Conservation (phyloP, 139 green algal genomes). For the Zygnema circumcarinatum region DNA sequence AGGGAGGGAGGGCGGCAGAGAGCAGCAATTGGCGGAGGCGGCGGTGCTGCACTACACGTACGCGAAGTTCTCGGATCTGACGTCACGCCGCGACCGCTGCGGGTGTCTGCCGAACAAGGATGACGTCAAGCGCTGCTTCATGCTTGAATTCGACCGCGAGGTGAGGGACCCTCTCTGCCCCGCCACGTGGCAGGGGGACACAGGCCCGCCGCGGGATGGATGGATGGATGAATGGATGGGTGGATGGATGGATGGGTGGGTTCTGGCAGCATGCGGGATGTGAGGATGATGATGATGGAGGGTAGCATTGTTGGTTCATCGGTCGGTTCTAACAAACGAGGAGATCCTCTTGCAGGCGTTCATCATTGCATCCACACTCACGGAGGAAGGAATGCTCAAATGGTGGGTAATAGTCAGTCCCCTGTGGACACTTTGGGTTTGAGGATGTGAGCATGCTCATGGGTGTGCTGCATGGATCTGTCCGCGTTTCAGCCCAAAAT, state of each 20-base stretch:
- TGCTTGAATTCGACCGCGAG: constrained; percentile 82
- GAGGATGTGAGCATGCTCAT: too few species aligned
- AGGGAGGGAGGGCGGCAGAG: too few species aligned
- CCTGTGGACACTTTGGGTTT: too few species aligned
- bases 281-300: constrained; percentile 11
- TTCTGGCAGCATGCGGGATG: constrained; percentile 1
- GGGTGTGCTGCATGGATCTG: too few species aligned
- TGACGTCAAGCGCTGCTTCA: constrained; percentile 85
- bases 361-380: constrained; percentile 73
- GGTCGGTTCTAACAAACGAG: constrained; percentile 13
- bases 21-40: constrained; percentile 71
- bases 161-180: constrained; percentile 35
- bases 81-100: constrained; percentile 74
- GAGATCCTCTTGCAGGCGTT: constrained; percentile 77
- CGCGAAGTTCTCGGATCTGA: constrained; percentile 59
- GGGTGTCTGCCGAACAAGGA: constrained; percentile 82
- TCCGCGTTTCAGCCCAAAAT: too few species aligned
- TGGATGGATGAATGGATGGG: too few species aligned
- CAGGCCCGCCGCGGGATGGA: neutral
- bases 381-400: constrained; percentile 71
- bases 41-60: constrained; percentile 83
- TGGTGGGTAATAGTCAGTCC: too few species aligned
- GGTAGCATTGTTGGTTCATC: neutral
- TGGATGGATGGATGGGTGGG: neutral
- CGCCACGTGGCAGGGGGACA: too few species aligned